Percentiles rank a stretch among this genome's conserved stretches.
Evolutionary conservation across 345 rosid genomes (phyloP).

Genomic region (Lumnitzera littorea): DNA sequence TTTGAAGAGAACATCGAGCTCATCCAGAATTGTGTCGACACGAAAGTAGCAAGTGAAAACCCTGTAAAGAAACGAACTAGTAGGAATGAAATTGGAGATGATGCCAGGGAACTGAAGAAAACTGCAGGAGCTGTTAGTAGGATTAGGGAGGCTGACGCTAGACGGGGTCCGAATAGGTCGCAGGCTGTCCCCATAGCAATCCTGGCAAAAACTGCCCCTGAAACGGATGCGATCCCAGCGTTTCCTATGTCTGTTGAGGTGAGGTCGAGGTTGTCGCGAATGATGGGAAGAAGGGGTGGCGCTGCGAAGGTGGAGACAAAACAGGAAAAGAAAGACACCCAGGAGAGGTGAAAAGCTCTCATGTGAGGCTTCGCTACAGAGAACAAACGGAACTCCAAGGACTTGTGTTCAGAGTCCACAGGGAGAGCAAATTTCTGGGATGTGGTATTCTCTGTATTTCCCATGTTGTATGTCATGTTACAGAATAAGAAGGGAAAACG

Average conservation of each 20-base stretch:
- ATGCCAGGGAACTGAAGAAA: slow-evolving; percentile 48
- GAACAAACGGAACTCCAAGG: slow-evolving; percentile 59
- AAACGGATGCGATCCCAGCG: slow-evolving; percentile 86
- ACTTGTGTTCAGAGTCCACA: slow-evolving; percentile 75
- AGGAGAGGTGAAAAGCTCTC: slow-evolving; percentile 82
- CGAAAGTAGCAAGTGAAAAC: slow-evolving; percentile 75
- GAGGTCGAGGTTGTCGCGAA: slow-evolving; percentile 75
- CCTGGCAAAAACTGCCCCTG: slow-evolving; percentile 83
- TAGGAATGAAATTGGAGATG: slow-evolving; percentile 64
- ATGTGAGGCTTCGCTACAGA: slow-evolving; percentile 76
- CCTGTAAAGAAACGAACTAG: slow-evolving; percentile 66
- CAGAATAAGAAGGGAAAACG: neutral
- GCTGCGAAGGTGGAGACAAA: slow-evolving; percentile 87
- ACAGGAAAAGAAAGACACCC: slow-evolving; percentile 80
- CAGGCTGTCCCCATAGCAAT: slow-evolving; percentile 78
- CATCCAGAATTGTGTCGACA: slow-evolving; percentile 98
- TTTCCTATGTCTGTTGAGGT: slow-evolving; percentile 84
- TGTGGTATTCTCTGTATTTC: slow-evolving; percentile 8
- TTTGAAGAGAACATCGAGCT: slow-evolving; percentile 76
- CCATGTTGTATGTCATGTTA: slow-evolving; percentile 7
- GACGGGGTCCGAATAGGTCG: slow-evolving; percentile 82
- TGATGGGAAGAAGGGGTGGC: slow-evolving; percentile 80
- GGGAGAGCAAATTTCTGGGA: slow-evolving; percentile 50
- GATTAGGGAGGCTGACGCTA: slow-evolving; percentile 75
- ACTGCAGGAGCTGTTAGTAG: slow-evolving; percentile 86